Conservation (phyloP, 441 rosid species). For the Syzygium malaccense region DNA sequence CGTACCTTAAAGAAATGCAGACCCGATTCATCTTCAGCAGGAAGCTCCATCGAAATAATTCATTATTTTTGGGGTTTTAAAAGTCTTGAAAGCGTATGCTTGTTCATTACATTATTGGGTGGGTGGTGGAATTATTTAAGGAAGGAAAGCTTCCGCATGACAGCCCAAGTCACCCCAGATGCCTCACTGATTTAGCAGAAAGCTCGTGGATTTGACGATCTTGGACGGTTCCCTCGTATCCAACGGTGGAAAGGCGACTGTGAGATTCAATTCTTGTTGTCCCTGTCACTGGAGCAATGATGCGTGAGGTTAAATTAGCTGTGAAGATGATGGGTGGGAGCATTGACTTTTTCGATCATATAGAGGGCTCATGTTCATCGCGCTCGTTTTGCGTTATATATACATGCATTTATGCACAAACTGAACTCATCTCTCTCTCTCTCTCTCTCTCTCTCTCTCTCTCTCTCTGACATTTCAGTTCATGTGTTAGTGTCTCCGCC, state of each 20-base stretch:
- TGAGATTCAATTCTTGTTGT: neutral
- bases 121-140: neutral
- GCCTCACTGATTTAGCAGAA: neutral
- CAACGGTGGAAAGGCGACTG: neutral
- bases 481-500: neutral
- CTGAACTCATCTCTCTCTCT: neutral
- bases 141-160: neutral
- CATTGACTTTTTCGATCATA: conserved; percentile 26
- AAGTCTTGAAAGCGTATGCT: neutral
- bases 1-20: neutral
- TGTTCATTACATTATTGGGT: conserved; percentile 12
- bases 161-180: neutral
- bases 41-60: neutral
- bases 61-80: neutral
- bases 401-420: neutral
- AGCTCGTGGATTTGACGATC: neutral
- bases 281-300: conserved; percentile 1
- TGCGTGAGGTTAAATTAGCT: neutral
- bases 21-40: neutral
- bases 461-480: neutral
- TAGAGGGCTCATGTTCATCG: neutral
- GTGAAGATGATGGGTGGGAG: conserved; percentile 19
- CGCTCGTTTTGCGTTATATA: conserved; percentile 23
- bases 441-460: neutral
- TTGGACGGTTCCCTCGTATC: neutral